Conservation (phyloP, 1,284 basidiomycete genomes). For the Exobasidium rhododendri region DNA sequence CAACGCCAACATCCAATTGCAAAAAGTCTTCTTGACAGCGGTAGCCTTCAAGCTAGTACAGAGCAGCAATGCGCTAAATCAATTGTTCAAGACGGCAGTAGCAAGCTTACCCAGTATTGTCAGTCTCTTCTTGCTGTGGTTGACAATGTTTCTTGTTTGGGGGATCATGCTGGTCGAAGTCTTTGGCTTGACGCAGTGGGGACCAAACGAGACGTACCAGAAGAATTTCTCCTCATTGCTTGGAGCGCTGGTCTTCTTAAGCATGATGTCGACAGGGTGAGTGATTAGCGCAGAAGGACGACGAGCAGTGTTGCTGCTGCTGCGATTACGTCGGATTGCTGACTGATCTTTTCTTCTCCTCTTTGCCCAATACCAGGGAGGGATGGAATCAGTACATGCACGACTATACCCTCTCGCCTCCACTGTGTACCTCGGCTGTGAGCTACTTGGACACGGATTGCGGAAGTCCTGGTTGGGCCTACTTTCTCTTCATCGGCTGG, state of each 20-base stretch:
- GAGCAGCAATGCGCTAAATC: conserved; percentile 81
- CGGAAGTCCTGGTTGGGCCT: conserved; percentile 80
- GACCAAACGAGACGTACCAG: conserved; percentile 65
- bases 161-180: conserved; percentile 86
- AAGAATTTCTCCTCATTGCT: conserved; percentile 81
- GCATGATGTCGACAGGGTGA: conserved; percentile 61
- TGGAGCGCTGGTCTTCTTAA: conserved; percentile 78
- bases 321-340: too few relatives aligned
- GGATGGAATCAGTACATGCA: conserved; percentile 55
- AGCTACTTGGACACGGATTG: conserved; percentile 78
- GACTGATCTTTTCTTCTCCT: too few relatives aligned
- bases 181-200: conserved; percentile 88
- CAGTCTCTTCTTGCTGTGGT: conserved; percentile 82
- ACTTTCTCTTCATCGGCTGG: conserved; percentile 88
- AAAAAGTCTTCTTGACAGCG: conserved; percentile 90
- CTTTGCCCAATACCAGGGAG: too few relatives aligned
- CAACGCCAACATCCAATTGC: conserved; percentile 64
- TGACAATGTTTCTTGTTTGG: conserved; percentile 88
- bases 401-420: conserved; percentile 63
- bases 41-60: conserved; percentile 94
- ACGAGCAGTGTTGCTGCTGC: too few relatives aligned
- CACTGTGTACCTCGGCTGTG: conserved; percentile 69
- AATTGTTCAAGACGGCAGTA: conserved; percentile 91
- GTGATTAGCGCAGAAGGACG: too few relatives aligned
- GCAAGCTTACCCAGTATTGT: conserved; percentile 83